phyloP scores from a whole-genome alignment of 2,329 filamentous ascomycete genomes.

The Magnaporthiopsis incrustans region DNA sequence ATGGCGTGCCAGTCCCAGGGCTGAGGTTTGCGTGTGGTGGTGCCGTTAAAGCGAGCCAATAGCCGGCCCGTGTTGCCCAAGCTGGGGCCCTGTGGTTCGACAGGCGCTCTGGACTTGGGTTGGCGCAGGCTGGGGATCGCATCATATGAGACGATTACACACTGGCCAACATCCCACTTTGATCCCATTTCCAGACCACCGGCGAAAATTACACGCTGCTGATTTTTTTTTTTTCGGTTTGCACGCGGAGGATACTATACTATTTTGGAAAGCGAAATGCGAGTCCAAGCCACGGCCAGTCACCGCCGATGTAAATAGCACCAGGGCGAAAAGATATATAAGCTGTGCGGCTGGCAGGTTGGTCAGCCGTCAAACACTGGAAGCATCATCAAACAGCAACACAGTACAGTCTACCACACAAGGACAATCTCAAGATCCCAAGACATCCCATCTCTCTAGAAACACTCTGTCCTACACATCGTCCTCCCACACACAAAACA shows the following conservation, averaged over 20 bases:
- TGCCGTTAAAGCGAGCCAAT: not conserved
- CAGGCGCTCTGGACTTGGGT: not conserved
- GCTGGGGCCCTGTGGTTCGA: constrained; percentile 5
- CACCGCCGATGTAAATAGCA: not conserved
- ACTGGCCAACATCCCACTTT: constrained; percentile 4
- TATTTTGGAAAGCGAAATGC: not conserved
- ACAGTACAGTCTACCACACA: not conserved
- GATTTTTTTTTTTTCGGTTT: not conserved
- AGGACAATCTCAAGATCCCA: too few species aligned
- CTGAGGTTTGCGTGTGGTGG: not conserved
- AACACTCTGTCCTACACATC: too few species aligned
- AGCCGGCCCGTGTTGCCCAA: not conserved
- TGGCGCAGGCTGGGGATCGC: constrained; percentile 3
- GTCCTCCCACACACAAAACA: not conserved
- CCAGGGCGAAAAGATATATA: not conserved
- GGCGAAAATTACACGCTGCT: not conserved
- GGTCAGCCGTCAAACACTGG: not conserved
- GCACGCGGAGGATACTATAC: not conserved
- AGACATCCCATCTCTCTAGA: too few species aligned
- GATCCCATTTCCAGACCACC: constrained; percentile 1
- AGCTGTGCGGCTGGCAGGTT: not conserved
- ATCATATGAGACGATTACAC: constrained; percentile 3
- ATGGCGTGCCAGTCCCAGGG: not conserved
- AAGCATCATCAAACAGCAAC: not conserved
- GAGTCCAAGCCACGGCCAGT: not conserved